Conservation (phyloP, 2,329 filamentous ascomycete genomes). For the Fusarium nelsonii region DNA sequence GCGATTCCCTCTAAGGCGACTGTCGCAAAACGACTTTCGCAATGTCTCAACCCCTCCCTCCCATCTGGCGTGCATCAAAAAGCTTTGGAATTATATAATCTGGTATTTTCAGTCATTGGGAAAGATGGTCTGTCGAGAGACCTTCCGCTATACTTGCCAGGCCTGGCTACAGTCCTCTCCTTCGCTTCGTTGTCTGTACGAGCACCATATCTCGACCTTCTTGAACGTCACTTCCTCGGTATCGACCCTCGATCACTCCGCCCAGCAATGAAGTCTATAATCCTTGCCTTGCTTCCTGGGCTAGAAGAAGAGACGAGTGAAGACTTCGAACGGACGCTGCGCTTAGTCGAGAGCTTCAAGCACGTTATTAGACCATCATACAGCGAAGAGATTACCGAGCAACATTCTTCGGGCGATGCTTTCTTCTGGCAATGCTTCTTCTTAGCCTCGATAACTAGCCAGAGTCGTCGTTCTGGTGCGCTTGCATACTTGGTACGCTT, state of each 20-base stretch:
- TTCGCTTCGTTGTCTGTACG: slow-evolving; percentile 95
- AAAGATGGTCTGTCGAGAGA: slow-evolving; percentile 84
- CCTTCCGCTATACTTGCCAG: slow-evolving; percentile 88
- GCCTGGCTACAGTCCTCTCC: slow-evolving; percentile 87
- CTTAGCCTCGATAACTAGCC: slow-evolving; percentile 89
- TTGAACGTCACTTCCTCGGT: slow-evolving; percentile 83
- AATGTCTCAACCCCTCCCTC: slow-evolving; percentile 92
- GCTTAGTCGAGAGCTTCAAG: slow-evolving; percentile 83
- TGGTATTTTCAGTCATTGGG: slow-evolving; percentile 88
- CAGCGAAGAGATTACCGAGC: slow-evolving; percentile 63
- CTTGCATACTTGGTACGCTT: slow-evolving; percentile 86
- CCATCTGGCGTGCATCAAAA: slow-evolving; percentile 99
- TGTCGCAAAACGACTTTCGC: slow-evolving; percentile 90
- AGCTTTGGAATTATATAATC: slow-evolving; percentile 90
- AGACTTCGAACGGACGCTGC: slow-evolving; percentile 90
- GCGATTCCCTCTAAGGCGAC: slow-evolving; percentile 83
- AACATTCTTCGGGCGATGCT: slow-evolving; percentile 75
- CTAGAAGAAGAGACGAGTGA: slow-evolving; percentile 97
- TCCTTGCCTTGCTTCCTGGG: slow-evolving; percentile 89
- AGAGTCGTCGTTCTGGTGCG: slow-evolving; percentile 85
- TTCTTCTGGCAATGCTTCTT: slow-evolving; percentile 99
- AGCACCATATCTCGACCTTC: slow-evolving; percentile 83
- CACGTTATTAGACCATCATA: slow-evolving; percentile 69
- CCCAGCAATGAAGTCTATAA: slow-evolving; percentile 89
- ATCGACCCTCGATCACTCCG: slow-evolving; percentile 79